These are phyloP conservation scores for Aspergillus sp. DNA, from an alignment of 2,329 filamentous ascomycete species.

Conservation along the genomic window DNA sequence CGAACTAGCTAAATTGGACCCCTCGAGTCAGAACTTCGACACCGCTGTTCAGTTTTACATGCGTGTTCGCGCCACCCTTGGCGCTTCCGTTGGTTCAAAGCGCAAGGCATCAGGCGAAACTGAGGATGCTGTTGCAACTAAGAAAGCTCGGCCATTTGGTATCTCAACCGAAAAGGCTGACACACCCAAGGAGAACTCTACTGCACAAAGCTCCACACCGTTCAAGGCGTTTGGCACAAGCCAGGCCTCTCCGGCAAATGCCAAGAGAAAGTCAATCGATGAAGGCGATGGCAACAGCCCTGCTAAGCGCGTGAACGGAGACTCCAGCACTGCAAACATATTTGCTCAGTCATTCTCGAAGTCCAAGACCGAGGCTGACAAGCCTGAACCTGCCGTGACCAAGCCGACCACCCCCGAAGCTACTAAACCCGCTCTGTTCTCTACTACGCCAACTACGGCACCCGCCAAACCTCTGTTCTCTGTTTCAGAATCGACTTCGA, in stretches of 20 bases:
- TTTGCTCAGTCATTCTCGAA: slow-evolving; percentile 34
- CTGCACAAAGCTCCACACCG: slow-evolving; percentile 12
- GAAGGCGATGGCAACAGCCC: slow-evolving; percentile 17
- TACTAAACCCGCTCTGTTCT: slow-evolving; percentile 20
- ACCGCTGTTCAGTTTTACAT: slow-evolving; percentile 41
- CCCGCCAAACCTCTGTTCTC: slow-evolving; percentile 27
- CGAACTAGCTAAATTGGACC: slow-evolving; percentile 34
- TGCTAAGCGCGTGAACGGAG: slow-evolving; percentile 25
- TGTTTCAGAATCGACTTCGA: slow-evolving; percentile 12
- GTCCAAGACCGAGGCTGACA: slow-evolving; percentile 22
- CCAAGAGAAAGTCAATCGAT: slow-evolving; percentile 26
- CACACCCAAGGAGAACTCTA: not conserved
- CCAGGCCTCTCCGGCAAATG: slow-evolving; percentile 10
- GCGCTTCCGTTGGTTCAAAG: slow-evolving; percentile 36
- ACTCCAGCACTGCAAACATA: slow-evolving; percentile 33
- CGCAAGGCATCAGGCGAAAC: slow-evolving; percentile 30
- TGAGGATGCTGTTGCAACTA: slow-evolving; percentile 18
- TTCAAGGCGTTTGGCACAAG: slow-evolving; percentile 24
- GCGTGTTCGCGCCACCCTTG: slow-evolving; percentile 41
- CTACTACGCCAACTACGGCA: slow-evolving; percentile 26
- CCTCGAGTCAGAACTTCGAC: slow-evolving; percentile 38
- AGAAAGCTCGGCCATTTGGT: slow-evolving; percentile 28
- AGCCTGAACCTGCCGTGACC: slow-evolving; percentile 10
- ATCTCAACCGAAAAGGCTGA: not conserved
- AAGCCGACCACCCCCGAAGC: slow-evolving; percentile 25